Conservation (phyloP, 169 alveolate species). For the Cryptosporidium parvum region DNA sequence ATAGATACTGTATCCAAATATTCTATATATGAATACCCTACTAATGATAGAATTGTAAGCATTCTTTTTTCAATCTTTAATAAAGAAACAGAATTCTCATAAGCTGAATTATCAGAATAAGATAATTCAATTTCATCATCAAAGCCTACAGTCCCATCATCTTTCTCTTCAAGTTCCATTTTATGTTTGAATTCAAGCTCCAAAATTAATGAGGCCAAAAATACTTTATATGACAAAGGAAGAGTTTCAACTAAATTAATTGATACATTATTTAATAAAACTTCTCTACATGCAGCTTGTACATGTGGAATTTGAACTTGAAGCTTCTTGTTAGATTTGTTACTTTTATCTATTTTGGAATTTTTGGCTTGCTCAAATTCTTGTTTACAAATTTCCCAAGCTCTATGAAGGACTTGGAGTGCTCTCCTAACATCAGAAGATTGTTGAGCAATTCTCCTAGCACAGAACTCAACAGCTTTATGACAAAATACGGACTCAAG, state of each 20-base stretch:
- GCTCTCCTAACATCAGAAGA: slow-evolving; percentile 75
- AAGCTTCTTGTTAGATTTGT: not conserved
- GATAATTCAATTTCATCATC: not conserved
- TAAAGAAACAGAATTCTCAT: slow-evolving; percentile 3
- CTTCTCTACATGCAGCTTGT: slow-evolving; percentile 64
- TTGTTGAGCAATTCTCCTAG: slow-evolving; percentile 69
- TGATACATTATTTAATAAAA: slow-evolving; percentile 11
- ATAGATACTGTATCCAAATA: slow-evolving; percentile 1
- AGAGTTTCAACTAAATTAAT: slow-evolving; percentile 23
- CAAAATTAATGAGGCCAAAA: slow-evolving; percentile 28
- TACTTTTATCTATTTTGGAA: not conserved
- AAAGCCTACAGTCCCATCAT: not conserved
- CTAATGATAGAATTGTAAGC: slow-evolving; percentile 33
- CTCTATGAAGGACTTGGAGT: slow-evolving; percentile 66
- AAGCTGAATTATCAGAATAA: not conserved
- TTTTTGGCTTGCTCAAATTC: slow-evolving; percentile 4
- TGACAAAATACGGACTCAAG: slow-evolving; percentile 10
- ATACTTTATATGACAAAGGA: slow-evolving; percentile 29
- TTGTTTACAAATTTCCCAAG: slow-evolving; percentile 46
- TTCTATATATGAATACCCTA: slow-evolving; percentile 11
- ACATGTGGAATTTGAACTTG: slow-evolving; percentile 52
- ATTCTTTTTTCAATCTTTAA: slow-evolving; percentile 21
- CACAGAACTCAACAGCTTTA: slow-evolving; percentile 73
- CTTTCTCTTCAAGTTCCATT: too few species aligned
- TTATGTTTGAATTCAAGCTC: slow-evolving; percentile 34